Conservation (phyloP, 2,329 filamentous ascomycete genomes). For the Cercospora janseana region DNA sequence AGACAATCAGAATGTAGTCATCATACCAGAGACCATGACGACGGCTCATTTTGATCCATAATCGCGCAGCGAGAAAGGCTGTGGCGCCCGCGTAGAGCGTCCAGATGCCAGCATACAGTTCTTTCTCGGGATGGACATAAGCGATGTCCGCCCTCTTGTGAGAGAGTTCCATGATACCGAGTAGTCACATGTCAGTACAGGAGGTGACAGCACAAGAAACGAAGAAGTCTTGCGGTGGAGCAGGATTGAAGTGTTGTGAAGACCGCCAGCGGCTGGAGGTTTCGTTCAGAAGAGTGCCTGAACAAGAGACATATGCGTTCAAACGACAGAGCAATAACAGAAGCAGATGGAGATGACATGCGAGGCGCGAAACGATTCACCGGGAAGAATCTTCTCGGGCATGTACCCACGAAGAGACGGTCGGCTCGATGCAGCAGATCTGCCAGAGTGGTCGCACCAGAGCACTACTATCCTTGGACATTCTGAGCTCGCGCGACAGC, state of each 20-base stretch:
- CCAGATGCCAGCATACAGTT: slow-evolving; percentile 42
- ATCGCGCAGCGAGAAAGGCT: slow-evolving; percentile 37
- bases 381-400: slow-evolving; percentile 2
- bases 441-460: slow-evolving; percentile 4
- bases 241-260: neutral
- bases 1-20: slow-evolving; percentile 40
- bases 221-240: slow-evolving; percentile 1
- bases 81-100: slow-evolving; percentile 41
- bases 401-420: slow-evolving; percentile 4
- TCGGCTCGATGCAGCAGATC: no score
- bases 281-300: slow-evolving; percentile 1
- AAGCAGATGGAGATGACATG: neutral
- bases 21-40: slow-evolving; percentile 44
- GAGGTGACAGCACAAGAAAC: neutral
- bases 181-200: slow-evolving; percentile 20
- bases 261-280: slow-evolving; percentile 1
- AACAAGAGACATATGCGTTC: no score
- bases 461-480: neutral
- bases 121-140: slow-evolving; percentile 40
- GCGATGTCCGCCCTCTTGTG: slow-evolving; percentile 17
- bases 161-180: slow-evolving; percentile 19
- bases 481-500: no score
- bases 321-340: neutral
- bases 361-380: neutral
- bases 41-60: slow-evolving; percentile 41